Evolutionary conservation across 2,329 filamentous ascomycete genomes (phyloP).

Genomic region (Penicillium sp.): DNA sequence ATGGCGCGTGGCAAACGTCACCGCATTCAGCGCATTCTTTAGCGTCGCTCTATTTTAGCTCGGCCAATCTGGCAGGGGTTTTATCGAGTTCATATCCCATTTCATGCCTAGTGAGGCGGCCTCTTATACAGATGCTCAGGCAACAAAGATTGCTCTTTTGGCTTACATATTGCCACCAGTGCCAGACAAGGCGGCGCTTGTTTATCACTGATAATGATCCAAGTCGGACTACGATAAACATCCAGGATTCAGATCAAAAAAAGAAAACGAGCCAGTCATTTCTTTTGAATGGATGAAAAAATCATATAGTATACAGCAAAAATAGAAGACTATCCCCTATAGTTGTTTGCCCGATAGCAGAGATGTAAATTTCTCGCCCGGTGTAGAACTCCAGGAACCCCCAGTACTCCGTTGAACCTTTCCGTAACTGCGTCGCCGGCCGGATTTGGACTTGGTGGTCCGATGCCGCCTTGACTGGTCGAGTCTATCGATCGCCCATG

Average conservation of each 20-base stretch:
- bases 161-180: neutral
- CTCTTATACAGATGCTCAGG: neutral
- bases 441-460: constrained; percentile 28
- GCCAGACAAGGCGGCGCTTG: neutral
- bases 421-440: constrained; percentile 36
- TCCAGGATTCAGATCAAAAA: neutral
- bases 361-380: constrained; percentile 30
- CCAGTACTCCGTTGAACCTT: constrained; percentile 36
- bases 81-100: neutral
- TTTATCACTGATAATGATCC: no score
- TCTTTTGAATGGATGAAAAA: constrained; percentile 4
- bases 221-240: neutral
- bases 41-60: constrained; percentile 5
- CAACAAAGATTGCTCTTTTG: neutral
- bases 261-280: constrained; percentile 13
- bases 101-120: neutral
- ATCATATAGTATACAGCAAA: constrained; percentile 24
- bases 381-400: constrained; percentile 42
- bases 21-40: constrained; percentile 20
- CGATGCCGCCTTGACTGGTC: constrained; percentile 35
- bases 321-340: constrained; percentile 18
- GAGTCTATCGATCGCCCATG: constrained; percentile 47
- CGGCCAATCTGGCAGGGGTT: neutral
- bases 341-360: constrained; percentile 31
- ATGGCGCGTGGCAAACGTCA: constrained; percentile 26